Evolutionary conservation across 495 filamentous ascomycete genomes (phyloP).

Genomic region (Penicillium odoratum): DNA sequence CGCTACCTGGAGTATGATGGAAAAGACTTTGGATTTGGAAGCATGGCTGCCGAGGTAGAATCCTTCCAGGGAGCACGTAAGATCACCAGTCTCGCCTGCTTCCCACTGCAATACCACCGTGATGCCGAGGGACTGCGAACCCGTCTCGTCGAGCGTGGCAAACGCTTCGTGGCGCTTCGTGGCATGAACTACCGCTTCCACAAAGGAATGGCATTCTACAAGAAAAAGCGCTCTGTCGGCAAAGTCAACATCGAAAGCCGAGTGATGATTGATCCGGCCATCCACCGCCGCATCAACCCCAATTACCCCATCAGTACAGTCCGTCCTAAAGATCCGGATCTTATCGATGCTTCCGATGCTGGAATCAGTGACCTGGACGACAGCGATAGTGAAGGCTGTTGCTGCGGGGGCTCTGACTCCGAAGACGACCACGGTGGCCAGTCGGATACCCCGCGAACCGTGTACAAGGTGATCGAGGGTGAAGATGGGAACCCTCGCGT

Average conservation of each 20-base stretch:
- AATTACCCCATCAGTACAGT: conserved; percentile 84
- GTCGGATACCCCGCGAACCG: conserved; percentile 56
- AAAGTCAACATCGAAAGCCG: conserved; percentile 91
- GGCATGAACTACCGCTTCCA: conserved; percentile 87
- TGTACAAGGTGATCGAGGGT: conserved; percentile 66
- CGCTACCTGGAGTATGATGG: conserved; percentile 85
- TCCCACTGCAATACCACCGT: conserved; percentile 81
- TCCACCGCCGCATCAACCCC: conserved; percentile 83
- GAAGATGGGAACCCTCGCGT: conserved; percentile 59
- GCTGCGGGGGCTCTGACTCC: conserved; percentile 51
- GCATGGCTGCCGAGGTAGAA: conserved; percentile 69
- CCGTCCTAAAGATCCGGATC: conserved; percentile 72
- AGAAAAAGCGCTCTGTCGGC: conserved; percentile 72
- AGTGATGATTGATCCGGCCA: conserved; percentile 88
- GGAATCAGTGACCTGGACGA: conserved; percentile 44
- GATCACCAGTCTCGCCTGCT: conserved; percentile 75
- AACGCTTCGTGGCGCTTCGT: conserved; percentile 74
- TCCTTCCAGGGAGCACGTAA: conserved; percentile 82
- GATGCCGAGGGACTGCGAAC: conserved; percentile 63
- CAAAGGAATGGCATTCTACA: conserved; percentile 77
- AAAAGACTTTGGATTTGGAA: conserved; percentile 69
- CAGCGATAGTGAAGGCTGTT: conserved; percentile 43
- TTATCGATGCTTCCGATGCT: conserved; percentile 55
- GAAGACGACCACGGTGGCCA: conserved; percentile 46
- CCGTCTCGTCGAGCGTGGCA: conserved; percentile 79